phyloP scores from a whole-genome alignment of 192 early-diverging fungal species.

The Backusella westeae region DNA sequence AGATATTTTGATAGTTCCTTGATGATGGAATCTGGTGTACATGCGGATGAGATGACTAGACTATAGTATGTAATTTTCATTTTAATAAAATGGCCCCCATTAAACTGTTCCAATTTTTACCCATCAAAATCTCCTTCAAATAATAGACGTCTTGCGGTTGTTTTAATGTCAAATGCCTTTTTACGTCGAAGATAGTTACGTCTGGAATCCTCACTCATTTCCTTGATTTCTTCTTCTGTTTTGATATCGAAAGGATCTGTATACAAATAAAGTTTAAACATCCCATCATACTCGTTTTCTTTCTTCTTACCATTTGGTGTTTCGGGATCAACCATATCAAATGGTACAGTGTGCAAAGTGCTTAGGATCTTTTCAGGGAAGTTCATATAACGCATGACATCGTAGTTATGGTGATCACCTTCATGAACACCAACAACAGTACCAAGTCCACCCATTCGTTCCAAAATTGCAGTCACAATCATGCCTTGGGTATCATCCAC shows the following conservation, averaged over 20 bases:
- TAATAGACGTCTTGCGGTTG: conserved; percentile 51
- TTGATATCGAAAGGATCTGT: conserved; percentile 2
- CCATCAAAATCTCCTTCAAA: conserved; percentile 66
- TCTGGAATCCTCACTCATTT: conserved; percentile 36
- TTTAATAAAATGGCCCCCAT: background rate
- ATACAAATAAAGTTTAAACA: no score
- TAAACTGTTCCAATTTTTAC: conserved; percentile 19
- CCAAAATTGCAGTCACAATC: conserved; percentile 73
- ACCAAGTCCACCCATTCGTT: conserved; percentile 71
- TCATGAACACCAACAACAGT: conserved; percentile 72
- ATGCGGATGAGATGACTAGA: conserved; percentile 80
- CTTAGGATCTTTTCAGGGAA: conserved; percentile 51
- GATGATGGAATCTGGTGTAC: conserved; percentile 70
- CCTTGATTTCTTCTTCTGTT: conserved; percentile 13
- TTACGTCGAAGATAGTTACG: conserved; percentile 51
- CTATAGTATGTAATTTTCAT: conserved; percentile 25
- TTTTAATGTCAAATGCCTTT: conserved; percentile 47
- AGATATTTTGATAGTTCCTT: conserved; percentile 69
- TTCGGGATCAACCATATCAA: conserved; percentile 63
- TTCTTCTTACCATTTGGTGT: conserved; percentile 50
- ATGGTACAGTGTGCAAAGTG: conserved; percentile 64
- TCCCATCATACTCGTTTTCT: background rate
- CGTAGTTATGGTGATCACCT: conserved; percentile 69
- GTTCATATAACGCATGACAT: conserved; percentile 77
- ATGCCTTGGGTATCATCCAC: conserved; percentile 94